phyloP scores from a whole-genome alignment of 2,329 filamentous ascomycete species.

The Cordyceps farinosa region DNA sequence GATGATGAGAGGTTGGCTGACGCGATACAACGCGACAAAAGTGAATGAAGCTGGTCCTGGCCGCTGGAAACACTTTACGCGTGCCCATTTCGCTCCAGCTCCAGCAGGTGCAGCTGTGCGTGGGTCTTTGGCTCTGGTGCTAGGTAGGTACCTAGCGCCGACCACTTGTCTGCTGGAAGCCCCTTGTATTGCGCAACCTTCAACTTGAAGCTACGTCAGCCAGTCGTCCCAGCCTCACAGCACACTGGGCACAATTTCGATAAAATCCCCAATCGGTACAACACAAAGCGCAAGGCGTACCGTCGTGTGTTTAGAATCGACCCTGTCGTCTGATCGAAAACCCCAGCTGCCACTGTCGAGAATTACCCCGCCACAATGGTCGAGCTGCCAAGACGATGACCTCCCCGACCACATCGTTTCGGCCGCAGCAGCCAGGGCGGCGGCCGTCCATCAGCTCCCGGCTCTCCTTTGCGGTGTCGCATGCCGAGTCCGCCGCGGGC shows the following conservation, averaged over 20 bases:
- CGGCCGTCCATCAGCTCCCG: constrained; percentile 61
- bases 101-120: neutral
- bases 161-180: constrained; percentile 21
- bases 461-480: constrained; percentile 64
- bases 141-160: neutral
- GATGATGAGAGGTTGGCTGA: neutral
- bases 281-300: neutral
- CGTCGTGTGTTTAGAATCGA: neutral
- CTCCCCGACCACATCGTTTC: constrained; percentile 35
- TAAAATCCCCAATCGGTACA: neutral
- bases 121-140: neutral
- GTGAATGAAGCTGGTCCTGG: neutral
- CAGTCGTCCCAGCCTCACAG: neutral
- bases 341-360: neutral
- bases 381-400: constrained; percentile 36
- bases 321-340: neutral
- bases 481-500: constrained; percentile 59
- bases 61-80: constrained; percentile 14
- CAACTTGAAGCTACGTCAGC: constrained; percentile 7
- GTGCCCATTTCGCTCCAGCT: neutral
- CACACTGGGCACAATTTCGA: neutral
- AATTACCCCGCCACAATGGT: constrained; percentile 30
- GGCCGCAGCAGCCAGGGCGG: constrained; percentile 28
- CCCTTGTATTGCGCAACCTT: constrained; percentile 15
- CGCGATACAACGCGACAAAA: constrained; percentile 4